Evolutionary conservation across 495 filamentous ascomycete species (phyloP), one percentile per base, ranked within the genome.

Genomic region (Glutinoglossum americanum): DNA sequence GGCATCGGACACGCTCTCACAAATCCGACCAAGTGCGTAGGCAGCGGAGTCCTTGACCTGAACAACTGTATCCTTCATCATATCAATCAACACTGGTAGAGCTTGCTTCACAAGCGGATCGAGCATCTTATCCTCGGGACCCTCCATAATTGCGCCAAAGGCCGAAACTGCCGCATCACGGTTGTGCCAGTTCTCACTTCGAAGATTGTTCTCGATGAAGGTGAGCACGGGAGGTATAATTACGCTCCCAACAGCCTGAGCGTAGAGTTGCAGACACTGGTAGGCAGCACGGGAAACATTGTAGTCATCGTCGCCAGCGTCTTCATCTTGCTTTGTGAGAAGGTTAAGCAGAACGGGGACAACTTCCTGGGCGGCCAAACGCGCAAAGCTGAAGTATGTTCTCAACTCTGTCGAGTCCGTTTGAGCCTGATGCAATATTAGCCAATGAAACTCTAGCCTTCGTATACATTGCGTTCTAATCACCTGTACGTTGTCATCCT

Each of bases 101-200:
- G 87, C 93, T 66, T 95, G 88, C 73, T 95, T 94, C 67, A 98
- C 84, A 56, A 97, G 78, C 35, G 88, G 88, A 60, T 92, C 87
- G 57, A 98, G 72, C 44, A 86, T 72, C 67, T 82, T 85, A 66
- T 89, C 84, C 44, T 96, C 89, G 0, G 92, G 92, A 23, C 92
- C 92, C 65, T 97, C 92, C 92, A 98, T 96, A 61, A 98, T 96
- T 51, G 88, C 92, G 58, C 92, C 93, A 62, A 98, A 97, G n/a
- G 92, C 89, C 56, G 92, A 93, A 11, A 97, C 90, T 10, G 92
- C 89, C 32, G 92, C 92, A 73, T 98, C 92, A 33, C 92, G 80
- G 59, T 78, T 75, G 65, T 89, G 87, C 92, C 92, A 98, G 66
- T 95, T 86, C 56, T 92, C 87, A 58, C 76, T 76, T 44, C 89